These are phyloP conservation scores for Suillus spraguei DNA, from an alignment of 768 basidiomycete genomes.

Conservation along the genomic window DNA sequence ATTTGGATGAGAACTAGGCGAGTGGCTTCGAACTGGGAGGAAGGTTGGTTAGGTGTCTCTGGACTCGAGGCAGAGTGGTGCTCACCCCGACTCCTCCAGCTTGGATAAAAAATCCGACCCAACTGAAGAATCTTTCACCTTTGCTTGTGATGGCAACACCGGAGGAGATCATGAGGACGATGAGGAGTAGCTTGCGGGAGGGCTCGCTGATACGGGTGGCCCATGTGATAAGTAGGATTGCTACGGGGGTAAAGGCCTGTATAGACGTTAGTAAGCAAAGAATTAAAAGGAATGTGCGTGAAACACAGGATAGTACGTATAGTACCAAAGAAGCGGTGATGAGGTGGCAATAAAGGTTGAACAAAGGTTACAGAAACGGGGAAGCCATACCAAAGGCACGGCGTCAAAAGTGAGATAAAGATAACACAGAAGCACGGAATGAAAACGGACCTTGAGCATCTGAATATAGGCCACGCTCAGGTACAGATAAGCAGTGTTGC, in stretches of 20 bases:
- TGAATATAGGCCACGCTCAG: constrained; percentile 95
- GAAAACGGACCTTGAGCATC: constrained; percentile 78
- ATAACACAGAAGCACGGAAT: neutral
- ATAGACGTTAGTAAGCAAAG: constrained; percentile 2
- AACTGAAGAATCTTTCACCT: constrained; percentile 85
- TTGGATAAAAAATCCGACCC: constrained; percentile 87
- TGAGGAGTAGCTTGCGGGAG: constrained; percentile 74
- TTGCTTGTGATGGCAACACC: constrained; percentile 90
- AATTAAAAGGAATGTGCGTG: neutral
- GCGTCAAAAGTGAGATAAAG: neutral
- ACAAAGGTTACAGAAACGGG: neutral
- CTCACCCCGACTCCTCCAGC: constrained; percentile 78
- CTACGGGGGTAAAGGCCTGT: constrained; percentile 89
- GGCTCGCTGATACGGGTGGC: constrained; percentile 87
- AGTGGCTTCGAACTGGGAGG: constrained; percentile 77
- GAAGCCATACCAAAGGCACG: neutral
- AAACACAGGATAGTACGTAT: neutral
- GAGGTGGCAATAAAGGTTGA: neutral
- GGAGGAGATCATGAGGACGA: constrained; percentile 87
- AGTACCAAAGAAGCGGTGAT: neutral
- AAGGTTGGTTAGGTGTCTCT: constrained; percentile 7
- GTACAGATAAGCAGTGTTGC: constrained; percentile 91
- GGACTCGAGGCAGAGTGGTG: neutral
- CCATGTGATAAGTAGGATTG: constrained; percentile 94
- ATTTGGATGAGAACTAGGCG: constrained; percentile 97